Conservation (phyloP, 495 filamentous ascomycete genomes). For the Podospora fimiseda region DNA sequence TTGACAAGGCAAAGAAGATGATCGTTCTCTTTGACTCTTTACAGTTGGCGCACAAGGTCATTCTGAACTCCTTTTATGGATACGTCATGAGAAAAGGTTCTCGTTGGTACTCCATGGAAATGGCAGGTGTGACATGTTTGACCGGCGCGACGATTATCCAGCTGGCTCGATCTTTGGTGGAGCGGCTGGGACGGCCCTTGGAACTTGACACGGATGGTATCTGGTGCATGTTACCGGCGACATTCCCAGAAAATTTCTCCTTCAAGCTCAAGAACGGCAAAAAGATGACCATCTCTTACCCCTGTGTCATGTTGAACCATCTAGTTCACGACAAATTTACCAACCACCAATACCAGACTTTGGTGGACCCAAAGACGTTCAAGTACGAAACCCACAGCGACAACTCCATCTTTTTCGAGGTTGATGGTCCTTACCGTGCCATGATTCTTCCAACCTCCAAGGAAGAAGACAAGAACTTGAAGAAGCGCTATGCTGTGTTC, state of each 20-base stretch:
- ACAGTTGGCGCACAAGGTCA: slow-evolving; percentile 97
- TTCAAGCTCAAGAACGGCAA: slow-evolving; percentile 94
- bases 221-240: slow-evolving; percentile 98
- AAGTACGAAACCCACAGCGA: slow-evolving; percentile 94
- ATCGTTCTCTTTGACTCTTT: slow-evolving; percentile 92
- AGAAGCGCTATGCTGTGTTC: slow-evolving; percentile 98
- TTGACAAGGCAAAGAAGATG: slow-evolving; percentile 98
- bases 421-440: slow-evolving; percentile 93
- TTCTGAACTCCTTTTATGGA: slow-evolving; percentile 98
- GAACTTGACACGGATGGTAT: slow-evolving; percentile 99
- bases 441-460: slow-evolving; percentile 98
- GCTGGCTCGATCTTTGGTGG: slow-evolving; percentile 89
- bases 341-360: slow-evolving; percentile 92
- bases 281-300: slow-evolving; percentile 91
- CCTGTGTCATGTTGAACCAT: slow-evolving; percentile 99
- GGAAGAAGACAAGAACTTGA: slow-evolving; percentile 98
- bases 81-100: slow-evolving; percentile 99
- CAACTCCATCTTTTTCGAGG: slow-evolving; percentile 99
- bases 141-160: slow-evolving; percentile 98
- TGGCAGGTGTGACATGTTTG: slow-evolving; percentile 97
- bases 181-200: slow-evolving; percentile 85
- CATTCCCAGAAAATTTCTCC: slow-evolving; percentile 93
- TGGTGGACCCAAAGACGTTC: slow-evolving; percentile 71
- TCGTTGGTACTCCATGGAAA: slow-evolving; percentile 99
- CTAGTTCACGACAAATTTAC: slow-evolving; percentile 93